Conservation (phyloP, 192 early-diverging fungal genomes). For the Diversispora epigaea region DNA sequence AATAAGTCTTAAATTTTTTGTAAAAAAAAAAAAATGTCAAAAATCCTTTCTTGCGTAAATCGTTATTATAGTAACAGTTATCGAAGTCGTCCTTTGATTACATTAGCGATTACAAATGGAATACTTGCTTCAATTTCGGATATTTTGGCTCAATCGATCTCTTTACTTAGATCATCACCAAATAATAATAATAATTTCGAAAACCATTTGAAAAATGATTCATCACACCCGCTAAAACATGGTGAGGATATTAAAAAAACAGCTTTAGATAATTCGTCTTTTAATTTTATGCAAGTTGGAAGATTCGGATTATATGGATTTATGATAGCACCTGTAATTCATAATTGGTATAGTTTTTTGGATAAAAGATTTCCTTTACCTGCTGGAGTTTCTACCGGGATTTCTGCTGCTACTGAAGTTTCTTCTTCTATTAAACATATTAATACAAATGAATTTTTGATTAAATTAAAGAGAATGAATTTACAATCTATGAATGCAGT, state of each 20-base stretch:
- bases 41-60: slow-evolving; percentile 31
- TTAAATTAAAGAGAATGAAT: neutral
- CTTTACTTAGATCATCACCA: neutral
- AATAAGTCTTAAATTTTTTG: too few relatives aligned
- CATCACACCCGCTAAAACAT: neutral
- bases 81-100: slow-evolving; percentile 58
- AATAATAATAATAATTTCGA: neutral
- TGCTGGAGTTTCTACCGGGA: neutral
- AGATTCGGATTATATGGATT: slow-evolving; percentile 71
- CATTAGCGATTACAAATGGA: slow-evolving; percentile 68
- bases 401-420: too few relatives aligned
- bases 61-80: slow-evolving; percentile 47
- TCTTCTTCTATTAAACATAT: neutral
- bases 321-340: slow-evolving; percentile 64
- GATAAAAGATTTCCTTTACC: slow-evolving; percentile 61
- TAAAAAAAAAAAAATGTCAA: neutral
- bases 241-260: neutral
- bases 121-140: slow-evolving; percentile 63
- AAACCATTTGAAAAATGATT: neutral
- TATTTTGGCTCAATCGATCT: slow-evolving; percentile 56
- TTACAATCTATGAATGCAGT: neutral
- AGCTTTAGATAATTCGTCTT: slow-evolving; percentile 10
- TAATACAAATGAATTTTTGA: neutral
- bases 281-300: slow-evolving; percentile 50
- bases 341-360: slow-evolving; percentile 69